These are phyloP conservation scores for Diaporthe humulicola DNA, from an alignment of 2,329 filamentous ascomycete species.

Conservation along the genomic window DNA sequence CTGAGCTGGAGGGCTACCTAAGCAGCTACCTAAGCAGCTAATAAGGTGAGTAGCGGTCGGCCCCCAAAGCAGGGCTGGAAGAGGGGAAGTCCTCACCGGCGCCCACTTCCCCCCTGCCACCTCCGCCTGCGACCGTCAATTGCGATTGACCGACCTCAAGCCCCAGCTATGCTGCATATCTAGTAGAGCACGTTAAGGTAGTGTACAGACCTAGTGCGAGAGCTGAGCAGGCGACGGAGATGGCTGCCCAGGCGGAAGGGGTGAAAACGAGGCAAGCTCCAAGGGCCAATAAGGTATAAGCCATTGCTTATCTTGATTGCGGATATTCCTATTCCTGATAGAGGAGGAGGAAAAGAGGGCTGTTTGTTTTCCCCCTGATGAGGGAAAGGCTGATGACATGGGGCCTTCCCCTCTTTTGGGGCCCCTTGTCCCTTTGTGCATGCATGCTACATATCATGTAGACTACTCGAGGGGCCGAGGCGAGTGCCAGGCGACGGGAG, in stretches of 20 bases:
- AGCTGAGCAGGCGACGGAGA: slow-evolving; percentile 2
- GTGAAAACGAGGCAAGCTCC: slow-evolving; percentile 19
- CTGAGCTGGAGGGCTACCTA: too few species aligned
- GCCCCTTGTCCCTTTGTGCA: slow-evolving; percentile 22
- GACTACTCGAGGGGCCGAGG: background rate
- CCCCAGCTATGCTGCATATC: background rate
- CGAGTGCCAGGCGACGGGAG: slow-evolving; percentile 1
- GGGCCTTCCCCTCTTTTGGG: slow-evolving; percentile 8
- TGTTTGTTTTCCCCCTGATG: background rate
- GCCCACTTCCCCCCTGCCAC: background rate
- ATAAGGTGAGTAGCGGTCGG: background rate
- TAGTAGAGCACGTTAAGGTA: too few species aligned
- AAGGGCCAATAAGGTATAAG: slow-evolving; percentile 12
- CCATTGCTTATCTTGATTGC: slow-evolving; percentile 18
- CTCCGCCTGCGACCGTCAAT: background rate
- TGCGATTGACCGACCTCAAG: background rate
- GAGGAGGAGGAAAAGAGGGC: background rate
- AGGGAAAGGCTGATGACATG: slow-evolving; percentile 5
- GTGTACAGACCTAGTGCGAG: background rate
- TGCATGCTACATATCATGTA: background rate
- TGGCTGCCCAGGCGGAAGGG: slow-evolving; percentile 5
- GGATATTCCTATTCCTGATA: slow-evolving; percentile 17
- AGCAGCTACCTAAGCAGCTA: too few species aligned
- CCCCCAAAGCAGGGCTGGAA: background rate
- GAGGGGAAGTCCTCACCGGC: slow-evolving; percentile 22